Evolutionary conservation across 768 basidiomycete genomes (phyloP), one percentile per base, ranked within the genome.

Genomic region (Atractiella rhizophila): DNA sequence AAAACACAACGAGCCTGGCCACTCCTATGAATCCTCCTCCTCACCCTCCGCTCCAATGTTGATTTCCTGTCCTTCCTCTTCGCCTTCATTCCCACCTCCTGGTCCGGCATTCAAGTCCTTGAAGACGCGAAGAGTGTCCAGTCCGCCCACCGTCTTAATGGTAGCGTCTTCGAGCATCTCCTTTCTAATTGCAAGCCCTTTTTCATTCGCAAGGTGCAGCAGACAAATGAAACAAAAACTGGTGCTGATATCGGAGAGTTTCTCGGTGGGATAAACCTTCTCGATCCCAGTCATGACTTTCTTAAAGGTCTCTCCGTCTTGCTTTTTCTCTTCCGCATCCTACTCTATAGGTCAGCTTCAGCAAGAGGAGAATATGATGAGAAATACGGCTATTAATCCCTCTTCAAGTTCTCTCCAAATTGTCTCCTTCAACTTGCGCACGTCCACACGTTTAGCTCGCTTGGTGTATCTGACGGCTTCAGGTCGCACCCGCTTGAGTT

Each of bases 191-290:
- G 76, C 77, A n/a, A 96, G 65, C 2, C 88, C 91, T 53, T 82
- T 78, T 60, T 96, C 91, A 56, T 98, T 96, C 15, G 88, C 88
- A 32, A 96, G 62, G 62, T 96, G 91, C 15, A 98, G 63, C 20
- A 96, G 63, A 54, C 91, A 96, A 57, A 96, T 98, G 64, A 96
- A 98, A 58, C 88, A 96, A 71, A 88, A 96, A 48, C 82, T 88
- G 2, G 91, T 96, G 57, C 85, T 91, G 56, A 96, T 91, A 48
- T 98, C 91, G 29, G 76, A 76, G 76, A 96, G 78, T 64, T 88
- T 94, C 31, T 94, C 86, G 44, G 63, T 62, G 0, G 88, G 83
- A 58, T 96, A 96, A 5, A 76, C 70, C 38, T 62, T 66, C 49
- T 78, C 72, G 26, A 98, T 66, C 15, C 73, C 73, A 2, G 72